A percentile compares a stretch with the other conserved stretches of the same genome.
These are phyloP conservation scores for Aspergillus sp. DNA, from an alignment of 2,329 filamentous ascomycete genomes.

Conservation along the genomic window DNA sequence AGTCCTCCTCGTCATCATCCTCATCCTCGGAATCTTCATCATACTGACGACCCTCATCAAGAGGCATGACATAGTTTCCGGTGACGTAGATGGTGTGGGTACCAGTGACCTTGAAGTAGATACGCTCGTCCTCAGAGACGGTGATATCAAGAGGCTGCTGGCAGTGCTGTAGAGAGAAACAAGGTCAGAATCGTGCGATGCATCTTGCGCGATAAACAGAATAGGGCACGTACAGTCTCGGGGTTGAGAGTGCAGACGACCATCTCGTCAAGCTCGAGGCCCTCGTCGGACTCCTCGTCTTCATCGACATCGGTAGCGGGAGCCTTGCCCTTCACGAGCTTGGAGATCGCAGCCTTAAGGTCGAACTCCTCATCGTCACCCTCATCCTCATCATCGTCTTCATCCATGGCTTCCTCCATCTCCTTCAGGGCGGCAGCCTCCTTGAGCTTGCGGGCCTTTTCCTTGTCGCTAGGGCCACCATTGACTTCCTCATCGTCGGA, in stretches of 20 bases:
- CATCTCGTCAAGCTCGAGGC: constrained; percentile 75
- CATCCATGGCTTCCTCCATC: constrained; percentile 64
- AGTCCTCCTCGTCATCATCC: constrained; percentile 64
- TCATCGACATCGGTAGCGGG: constrained; percentile 65
- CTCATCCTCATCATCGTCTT: constrained; percentile 53
- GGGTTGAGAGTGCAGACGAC: constrained; percentile 96
- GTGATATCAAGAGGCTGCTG: constrained; percentile 95
- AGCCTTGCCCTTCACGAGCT: constrained; percentile 64
- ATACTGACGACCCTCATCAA: constrained; percentile 49
- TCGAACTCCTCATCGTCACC: constrained; percentile 66
- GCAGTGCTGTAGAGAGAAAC: constrained; percentile 64
- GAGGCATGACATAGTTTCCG: constrained; percentile 86
- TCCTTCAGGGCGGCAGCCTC: constrained; percentile 74
- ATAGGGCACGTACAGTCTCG: constrained; percentile 65
- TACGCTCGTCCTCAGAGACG: constrained; percentile 79
- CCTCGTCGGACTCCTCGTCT: constrained; percentile 57
- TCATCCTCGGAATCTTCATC: constrained; percentile 58
- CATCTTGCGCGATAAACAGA: not conserved
- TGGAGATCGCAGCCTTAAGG: constrained; percentile 48
- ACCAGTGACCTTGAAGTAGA: constrained; percentile 89
- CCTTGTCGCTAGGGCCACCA: constrained; percentile 85
- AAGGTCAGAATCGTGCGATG: constrained; percentile 7
- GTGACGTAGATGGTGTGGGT: constrained; percentile 90
- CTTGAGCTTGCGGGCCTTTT: constrained; percentile 83
- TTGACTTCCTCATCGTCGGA: constrained; percentile 75